Evolutionary conservation across 176 grass and related monocot species (phyloP).

Genomic region (barley (Hordeum vulgare)): DNA sequence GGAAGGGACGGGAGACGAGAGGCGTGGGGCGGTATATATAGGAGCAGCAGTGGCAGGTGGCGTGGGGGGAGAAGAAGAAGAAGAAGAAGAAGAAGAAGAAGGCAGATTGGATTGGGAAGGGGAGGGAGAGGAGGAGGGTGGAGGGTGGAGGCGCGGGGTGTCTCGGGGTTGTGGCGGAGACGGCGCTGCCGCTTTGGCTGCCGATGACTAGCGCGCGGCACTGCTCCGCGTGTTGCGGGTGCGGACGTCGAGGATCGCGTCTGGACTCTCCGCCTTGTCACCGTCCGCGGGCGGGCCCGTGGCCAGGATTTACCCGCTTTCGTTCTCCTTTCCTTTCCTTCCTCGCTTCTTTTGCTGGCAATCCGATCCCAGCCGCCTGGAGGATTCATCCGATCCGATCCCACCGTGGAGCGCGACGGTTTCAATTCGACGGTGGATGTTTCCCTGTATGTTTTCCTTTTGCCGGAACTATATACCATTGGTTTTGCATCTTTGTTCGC

Average conservation of each 20-base stretch:
- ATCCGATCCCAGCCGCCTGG: too few species aligned
- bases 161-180: constrained; percentile 7
- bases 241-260: constrained; percentile 3
- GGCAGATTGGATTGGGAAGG: background rate
- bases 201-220: background rate
- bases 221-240: background rate
- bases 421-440: too few species aligned
- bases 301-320: background rate
- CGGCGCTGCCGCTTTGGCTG: background rate
- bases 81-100: background rate
- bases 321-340: background rate
- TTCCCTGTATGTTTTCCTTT: too few species aligned
- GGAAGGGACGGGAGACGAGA: background rate
- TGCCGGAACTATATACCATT: too few species aligned
- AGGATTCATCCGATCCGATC: too few species aligned
- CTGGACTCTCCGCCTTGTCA: background rate
- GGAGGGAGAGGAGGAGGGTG: background rate
- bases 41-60: background rate
- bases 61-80: background rate
- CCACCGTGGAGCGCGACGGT: too few species aligned
- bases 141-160: background rate
- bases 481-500: too few species aligned
- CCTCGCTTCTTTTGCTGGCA: background rate
- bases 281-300: background rate
- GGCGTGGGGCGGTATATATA: background rate